Conservation (phyloP, 441 rosid genomes). For the Erodium moschatum region DNA sequence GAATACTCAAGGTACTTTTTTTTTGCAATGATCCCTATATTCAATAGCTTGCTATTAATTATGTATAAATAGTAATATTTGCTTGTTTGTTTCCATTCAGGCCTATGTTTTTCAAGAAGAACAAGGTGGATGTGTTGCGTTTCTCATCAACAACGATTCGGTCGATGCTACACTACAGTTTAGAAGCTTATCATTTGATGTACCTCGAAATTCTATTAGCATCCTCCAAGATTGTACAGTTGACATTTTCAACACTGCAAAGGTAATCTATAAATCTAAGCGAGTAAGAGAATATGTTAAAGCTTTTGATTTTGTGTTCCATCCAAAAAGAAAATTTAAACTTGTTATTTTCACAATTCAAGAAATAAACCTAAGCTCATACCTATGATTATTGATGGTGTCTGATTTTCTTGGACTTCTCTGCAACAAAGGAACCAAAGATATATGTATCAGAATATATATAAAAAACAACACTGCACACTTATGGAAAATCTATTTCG, state of each 20-base stretch:
- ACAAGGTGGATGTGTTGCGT: slow-evolving; percentile 46
- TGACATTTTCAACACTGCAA: slow-evolving; percentile 44
- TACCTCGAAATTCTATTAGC: slow-evolving; percentile 48
- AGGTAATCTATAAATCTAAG: slow-evolving; percentile 24
- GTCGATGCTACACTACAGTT: slow-evolving; percentile 33
- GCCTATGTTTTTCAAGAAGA: slow-evolving; percentile 62
- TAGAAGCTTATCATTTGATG: slow-evolving; percentile 27
- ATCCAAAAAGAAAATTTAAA: too few relatives aligned
- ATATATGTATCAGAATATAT: background rate
- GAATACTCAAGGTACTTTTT: too few relatives aligned
- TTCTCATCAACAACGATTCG: slow-evolving; percentile 43
- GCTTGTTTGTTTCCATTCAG: slow-evolving; percentile 21
- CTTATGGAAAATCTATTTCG: too few relatives aligned
- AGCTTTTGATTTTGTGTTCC: too few relatives aligned
- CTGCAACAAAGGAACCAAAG: background rate
- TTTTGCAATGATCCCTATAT: background rate
- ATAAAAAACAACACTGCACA: background rate
- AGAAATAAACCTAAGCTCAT: background rate
- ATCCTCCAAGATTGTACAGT: slow-evolving; percentile 41
- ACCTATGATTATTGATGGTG: background rate
- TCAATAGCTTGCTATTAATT: background rate
- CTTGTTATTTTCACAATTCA: background rate
- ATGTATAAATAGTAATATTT: background rate
- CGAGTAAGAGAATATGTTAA: background rate
- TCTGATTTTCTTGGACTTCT: background rate